Evolutionary conservation across 2,329 filamentous ascomycete species (phyloP).

Genomic region (Penicillium brevicompactum): DNA sequence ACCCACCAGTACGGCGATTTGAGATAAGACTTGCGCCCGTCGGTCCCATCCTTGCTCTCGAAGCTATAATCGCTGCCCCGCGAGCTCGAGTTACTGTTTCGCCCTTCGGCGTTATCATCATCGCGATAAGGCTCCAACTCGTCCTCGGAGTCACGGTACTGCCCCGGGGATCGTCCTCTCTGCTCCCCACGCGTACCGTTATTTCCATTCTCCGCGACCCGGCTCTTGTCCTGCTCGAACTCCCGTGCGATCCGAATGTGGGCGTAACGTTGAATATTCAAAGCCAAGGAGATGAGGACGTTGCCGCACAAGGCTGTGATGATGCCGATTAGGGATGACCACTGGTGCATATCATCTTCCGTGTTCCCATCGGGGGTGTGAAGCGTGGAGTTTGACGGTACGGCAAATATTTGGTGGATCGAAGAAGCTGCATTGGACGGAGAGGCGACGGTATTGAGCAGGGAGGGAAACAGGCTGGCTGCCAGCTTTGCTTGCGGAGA

Average conservation of each 20-base stretch:
- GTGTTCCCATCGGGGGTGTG: slow-evolving; percentile 22
- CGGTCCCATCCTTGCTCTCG: slow-evolving; percentile 40
- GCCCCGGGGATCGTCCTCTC: slow-evolving; percentile 13
- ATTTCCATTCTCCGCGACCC: slow-evolving; percentile 50
- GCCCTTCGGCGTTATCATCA: slow-evolving; percentile 29
- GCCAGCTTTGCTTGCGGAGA: slow-evolving; percentile 27
- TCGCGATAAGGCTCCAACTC: slow-evolving; percentile 28
- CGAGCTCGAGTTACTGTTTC: slow-evolving; percentile 38
- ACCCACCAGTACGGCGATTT: slow-evolving; percentile 95
- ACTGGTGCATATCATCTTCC: slow-evolving; percentile 46
- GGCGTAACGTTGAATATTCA: slow-evolving; percentile 95
- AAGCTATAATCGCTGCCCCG: slow-evolving; percentile 38
- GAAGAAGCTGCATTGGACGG: slow-evolving; percentile 23
- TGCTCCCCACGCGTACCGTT: slow-evolving; percentile 12
- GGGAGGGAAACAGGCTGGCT: slow-evolving; percentile 31
- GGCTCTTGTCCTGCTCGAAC: slow-evolving; percentile 60
- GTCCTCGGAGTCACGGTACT: slow-evolving; percentile 17
- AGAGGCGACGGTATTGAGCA: slow-evolving; percentile 26
- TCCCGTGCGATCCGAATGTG: slow-evolving; percentile 81
- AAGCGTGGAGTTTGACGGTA: slow-evolving; percentile 14
- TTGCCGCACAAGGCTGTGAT: slow-evolving; percentile 91
- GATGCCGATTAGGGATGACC: slow-evolving; percentile 95
- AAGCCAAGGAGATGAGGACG: slow-evolving; percentile 87
- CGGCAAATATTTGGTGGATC: slow-evolving; percentile 14
- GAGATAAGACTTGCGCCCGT: slow-evolving; percentile 71